Conservation (phyloP, 352 stramenopile genomes). For the Phytophthora meadii region DNA sequence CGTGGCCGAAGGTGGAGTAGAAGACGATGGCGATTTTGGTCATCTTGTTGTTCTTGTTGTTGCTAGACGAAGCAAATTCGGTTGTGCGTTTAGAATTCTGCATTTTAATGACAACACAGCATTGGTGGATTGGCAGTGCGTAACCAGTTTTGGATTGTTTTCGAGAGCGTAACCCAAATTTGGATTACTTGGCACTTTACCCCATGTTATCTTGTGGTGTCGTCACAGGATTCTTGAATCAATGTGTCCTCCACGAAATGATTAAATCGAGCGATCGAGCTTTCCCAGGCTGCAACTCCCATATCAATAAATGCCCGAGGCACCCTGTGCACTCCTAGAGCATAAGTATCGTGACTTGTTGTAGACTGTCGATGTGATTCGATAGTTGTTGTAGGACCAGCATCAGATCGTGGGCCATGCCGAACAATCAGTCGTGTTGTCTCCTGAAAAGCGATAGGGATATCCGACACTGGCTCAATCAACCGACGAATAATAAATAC, state of each 20-base stretch:
- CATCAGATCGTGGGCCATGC: slow-evolving; percentile 9
- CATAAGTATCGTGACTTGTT: slow-evolving; percentile 21
- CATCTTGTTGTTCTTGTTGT: slow-evolving; percentile 17
- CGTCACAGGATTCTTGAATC: slow-evolving; percentile 10
- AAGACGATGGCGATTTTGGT: slow-evolving; percentile 81
- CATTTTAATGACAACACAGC: slow-evolving; percentile 26
- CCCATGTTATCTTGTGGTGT: too few relatives aligned
- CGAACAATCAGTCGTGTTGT: slow-evolving; percentile 26
- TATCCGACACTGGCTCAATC: slow-evolving; percentile 24
- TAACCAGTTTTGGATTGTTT: too few relatives aligned
- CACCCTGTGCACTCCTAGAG: slow-evolving; percentile 9
- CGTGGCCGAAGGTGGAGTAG: slow-evolving; percentile 88
- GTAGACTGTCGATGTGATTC: slow-evolving; percentile 32
- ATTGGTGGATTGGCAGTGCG: too few relatives aligned
- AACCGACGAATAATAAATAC: slow-evolving; percentile 28
- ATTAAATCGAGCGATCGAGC: slow-evolving; percentile 30
- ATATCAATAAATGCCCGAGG: slow-evolving; percentile 34
- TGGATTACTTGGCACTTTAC: too few relatives aligned
- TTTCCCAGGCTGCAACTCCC: slow-evolving; percentile 31
- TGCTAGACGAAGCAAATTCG: too few relatives aligned
- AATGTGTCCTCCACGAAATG: slow-evolving; percentile 36
- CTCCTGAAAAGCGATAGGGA: slow-evolving; percentile 28
- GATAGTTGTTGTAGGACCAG: slow-evolving; percentile 25
- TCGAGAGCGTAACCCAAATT: too few relatives aligned
- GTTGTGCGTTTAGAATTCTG: background rate